Evolutionary conservation across 305 asterid genomes (phyloP).

Genomic region (Andrographis paniculata): DNA sequence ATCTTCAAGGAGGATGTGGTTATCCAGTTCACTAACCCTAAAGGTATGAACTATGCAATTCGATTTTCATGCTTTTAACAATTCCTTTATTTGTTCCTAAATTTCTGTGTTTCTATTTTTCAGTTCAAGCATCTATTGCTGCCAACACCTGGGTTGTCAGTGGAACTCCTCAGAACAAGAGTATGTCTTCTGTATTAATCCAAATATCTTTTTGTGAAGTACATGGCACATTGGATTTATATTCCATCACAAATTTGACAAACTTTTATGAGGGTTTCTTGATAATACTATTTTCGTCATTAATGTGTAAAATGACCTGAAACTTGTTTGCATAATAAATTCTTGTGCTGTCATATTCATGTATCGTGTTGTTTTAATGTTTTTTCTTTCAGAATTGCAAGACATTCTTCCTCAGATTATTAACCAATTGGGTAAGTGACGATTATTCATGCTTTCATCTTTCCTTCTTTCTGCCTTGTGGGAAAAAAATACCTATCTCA

Average conservation of each 20-base stretch:
- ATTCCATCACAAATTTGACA: background rate
- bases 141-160: conserved; percentile 92
- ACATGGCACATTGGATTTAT: background rate
- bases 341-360: conserved; percentile 7
- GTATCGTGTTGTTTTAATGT: background rate
- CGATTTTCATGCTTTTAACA: background rate
- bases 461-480: background rate
- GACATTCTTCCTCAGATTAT: conserved; percentile 88
- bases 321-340: background rate
- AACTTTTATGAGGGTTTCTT: background rate
- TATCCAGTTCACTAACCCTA: conserved; percentile 67
- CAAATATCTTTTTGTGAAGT: background rate
- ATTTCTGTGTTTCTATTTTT: conserved; percentile 8
- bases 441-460: background rate
- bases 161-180: conserved; percentile 79
- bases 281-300: background rate
- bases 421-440: conserved; percentile 67
- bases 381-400: conserved; percentile 55
- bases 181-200: conserved; percentile 26
- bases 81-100: background rate
- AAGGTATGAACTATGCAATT: conserved; percentile 32
- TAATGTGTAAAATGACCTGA: no score
- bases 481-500: no score
- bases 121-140: conserved; percentile 84
- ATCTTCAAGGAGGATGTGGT: conserved; percentile 82